A percentile compares a stretch with the other conserved stretches of the same genome.
phyloP scores from a whole-genome alignment of 2,329 filamentous ascomycete species.

The Pyrenochaeta sp. region DNA sequence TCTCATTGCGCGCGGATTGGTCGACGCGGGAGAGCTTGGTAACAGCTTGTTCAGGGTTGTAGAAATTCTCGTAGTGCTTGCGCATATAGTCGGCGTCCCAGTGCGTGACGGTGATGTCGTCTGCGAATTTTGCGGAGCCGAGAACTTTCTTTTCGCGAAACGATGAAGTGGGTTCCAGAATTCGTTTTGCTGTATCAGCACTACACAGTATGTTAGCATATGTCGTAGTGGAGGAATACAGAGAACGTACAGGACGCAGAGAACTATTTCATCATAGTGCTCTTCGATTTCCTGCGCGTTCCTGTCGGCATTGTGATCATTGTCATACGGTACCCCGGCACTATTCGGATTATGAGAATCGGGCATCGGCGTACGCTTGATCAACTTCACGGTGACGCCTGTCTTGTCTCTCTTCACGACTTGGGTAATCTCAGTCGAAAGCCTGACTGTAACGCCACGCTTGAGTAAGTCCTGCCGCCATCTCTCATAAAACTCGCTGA shows the following conservation, averaged over 20 bases:
- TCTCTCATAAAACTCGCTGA: constrained; percentile 67
- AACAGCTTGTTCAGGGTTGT: constrained; percentile 59
- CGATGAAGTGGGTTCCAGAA: constrained; percentile 66
- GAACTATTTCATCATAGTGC: constrained; percentile 71
- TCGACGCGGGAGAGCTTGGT: constrained; percentile 51
- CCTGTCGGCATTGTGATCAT: constrained; percentile 50
- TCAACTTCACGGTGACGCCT: constrained; percentile 61
- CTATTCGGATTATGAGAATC: constrained; percentile 58
- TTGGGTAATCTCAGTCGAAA: constrained; percentile 64
- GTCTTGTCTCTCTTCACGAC: constrained; percentile 62
- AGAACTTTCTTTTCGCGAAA: constrained; percentile 73
- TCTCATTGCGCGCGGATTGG: constrained; percentile 53
- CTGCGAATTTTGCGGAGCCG: constrained; percentile 73
- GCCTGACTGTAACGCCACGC: constrained; percentile 65
- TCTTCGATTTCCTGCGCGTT: constrained; percentile 56
- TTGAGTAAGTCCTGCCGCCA: constrained; percentile 64
- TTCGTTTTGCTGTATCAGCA: constrained; percentile 65
- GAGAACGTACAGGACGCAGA: constrained; percentile 63
- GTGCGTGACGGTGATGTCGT: constrained; percentile 77
- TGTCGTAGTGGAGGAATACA: background rate
- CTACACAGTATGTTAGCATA: constrained; percentile 23
- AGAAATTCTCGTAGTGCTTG: constrained; percentile 72
- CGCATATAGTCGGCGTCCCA: constrained; percentile 71
- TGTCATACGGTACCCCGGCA: constrained; percentile 50
- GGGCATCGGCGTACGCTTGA: constrained; percentile 52